Evolutionary conservation across 2,329 filamentous ascomycete genomes (phyloP).

Genomic region (Sporothrix pallida): DNA sequence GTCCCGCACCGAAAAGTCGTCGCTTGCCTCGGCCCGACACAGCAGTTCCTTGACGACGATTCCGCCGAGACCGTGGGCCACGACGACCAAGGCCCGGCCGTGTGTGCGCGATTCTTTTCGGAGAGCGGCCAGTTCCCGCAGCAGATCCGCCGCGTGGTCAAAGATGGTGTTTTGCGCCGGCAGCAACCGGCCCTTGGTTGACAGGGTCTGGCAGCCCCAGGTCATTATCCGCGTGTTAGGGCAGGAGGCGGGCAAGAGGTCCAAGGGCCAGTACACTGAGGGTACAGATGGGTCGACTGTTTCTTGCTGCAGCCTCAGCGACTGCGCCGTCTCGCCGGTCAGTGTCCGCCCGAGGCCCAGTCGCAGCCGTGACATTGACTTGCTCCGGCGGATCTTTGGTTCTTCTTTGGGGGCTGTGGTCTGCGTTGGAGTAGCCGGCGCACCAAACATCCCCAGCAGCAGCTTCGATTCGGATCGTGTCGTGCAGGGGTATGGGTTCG

Average conservation of each 20-base stretch:
- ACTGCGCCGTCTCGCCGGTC: slow-evolving; percentile 25
- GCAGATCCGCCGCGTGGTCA: slow-evolving; percentile 42
- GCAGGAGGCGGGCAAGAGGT: slow-evolving; percentile 44
- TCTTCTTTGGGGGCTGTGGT: not conserved
- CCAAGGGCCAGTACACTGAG: slow-evolving; percentile 44
- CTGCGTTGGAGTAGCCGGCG: not conserved
- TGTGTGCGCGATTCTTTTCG: slow-evolving; percentile 35
- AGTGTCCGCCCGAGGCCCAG: slow-evolving; percentile 27
- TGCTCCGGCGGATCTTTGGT: slow-evolving; percentile 27
- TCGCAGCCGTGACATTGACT: slow-evolving; percentile 40
- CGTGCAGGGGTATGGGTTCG: not conserved
- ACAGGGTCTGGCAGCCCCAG: slow-evolving; percentile 44
- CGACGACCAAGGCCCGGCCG: slow-evolving; percentile 41
- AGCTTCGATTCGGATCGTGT: slow-evolving; percentile 32
- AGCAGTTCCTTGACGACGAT: slow-evolving; percentile 46
- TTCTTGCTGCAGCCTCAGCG: not conserved
- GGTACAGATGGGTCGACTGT: not conserved
- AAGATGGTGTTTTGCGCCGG: slow-evolving; percentile 43
- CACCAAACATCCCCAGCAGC: not conserved
- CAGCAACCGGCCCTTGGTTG: slow-evolving; percentile 40
- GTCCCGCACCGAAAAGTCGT: slow-evolving; percentile 39
- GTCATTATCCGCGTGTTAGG: slow-evolving; percentile 42
- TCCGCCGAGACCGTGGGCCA: slow-evolving; percentile 44
- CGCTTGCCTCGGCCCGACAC: slow-evolving; percentile 41
- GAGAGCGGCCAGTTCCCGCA: slow-evolving; percentile 41